A percentile compares a stretch with the other conserved stretches of the same genome.
phyloP scores from a whole-genome alignment of 75 land plant species.

The Gnetum montanum region DNA sequence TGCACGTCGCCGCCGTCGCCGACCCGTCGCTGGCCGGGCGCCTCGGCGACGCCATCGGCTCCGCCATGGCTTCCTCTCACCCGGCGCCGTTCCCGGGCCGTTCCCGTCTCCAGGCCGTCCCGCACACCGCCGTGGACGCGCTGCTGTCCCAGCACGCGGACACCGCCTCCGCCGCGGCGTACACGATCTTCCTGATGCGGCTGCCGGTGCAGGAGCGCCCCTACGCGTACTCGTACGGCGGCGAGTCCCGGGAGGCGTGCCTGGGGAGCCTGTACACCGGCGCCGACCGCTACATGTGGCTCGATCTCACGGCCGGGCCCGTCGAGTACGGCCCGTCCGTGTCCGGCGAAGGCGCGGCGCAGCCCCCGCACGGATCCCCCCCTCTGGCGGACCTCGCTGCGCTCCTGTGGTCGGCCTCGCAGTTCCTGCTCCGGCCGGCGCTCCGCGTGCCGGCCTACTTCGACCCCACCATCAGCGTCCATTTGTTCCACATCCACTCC shows the following conservation, averaged over 20 bases:
- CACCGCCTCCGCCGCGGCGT: slow-evolving; percentile 13
- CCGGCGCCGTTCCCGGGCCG: slow-evolving; percentile 17
- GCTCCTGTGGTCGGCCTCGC: slow-evolving; percentile 70
- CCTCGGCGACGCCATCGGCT: slow-evolving; percentile 23
- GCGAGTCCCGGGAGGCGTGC: slow-evolving; percentile 44
- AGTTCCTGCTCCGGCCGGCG: slow-evolving; percentile 67
- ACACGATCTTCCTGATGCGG: slow-evolving; percentile 54
- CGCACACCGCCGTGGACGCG: slow-evolving; percentile 47
- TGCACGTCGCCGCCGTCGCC: slow-evolving; percentile 30
- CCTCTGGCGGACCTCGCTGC: slow-evolving; percentile 83
- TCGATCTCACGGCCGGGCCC: slow-evolving; percentile 92
- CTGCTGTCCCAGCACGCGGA: slow-evolving; percentile 29
- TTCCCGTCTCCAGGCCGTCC: slow-evolving; percentile 43
- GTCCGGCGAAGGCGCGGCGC: slow-evolving; percentile 92
- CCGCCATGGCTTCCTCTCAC: slow-evolving; percentile 24
- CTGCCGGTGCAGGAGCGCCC: slow-evolving; percentile 23
- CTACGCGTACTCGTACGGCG: slow-evolving; percentile 37
- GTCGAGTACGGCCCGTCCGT: slow-evolving; percentile 94
- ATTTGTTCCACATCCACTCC: slow-evolving; percentile 62
- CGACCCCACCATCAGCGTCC: slow-evolving; percentile 47
- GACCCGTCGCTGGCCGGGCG: slow-evolving; percentile 19
- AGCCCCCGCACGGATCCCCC: slow-evolving; percentile 39
- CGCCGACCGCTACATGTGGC: slow-evolving; percentile 76
- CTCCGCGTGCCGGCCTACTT: slow-evolving; percentile 78
- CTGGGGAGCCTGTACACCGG: slow-evolving; percentile 81